Base-by-base conservation (phyloP, 495 filamentous ascomycete genomes). In the Aspergillus sparsus region DNA sequence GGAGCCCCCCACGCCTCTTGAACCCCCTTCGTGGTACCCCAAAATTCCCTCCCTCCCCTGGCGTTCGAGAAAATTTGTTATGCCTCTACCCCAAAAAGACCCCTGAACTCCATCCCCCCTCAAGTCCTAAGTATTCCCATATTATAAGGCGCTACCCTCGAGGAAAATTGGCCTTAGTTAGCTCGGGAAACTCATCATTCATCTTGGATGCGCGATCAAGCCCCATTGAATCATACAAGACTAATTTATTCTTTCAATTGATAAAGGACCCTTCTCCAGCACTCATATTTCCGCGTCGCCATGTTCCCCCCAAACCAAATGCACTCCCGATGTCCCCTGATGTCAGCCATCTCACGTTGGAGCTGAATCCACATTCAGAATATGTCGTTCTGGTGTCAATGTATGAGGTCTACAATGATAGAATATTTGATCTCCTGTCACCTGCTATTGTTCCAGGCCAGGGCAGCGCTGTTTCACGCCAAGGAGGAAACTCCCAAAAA, bases 401-500 rank as follows among this genome's bases (percentile, higher is more conserved):
- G 94, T 98, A 97, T 74, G 95, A 98, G 74, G 94, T 98, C 15
- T 97, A 98, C 77, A 98, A 98, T 71, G 94, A 98, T 72, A 87
- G 93, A 11, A 97, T 98, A 53, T 98, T 94, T 66, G 94, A 98
- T 67, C 85, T 98, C 3, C 75, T 98, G 1, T 87, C 89, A 1
- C 79, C 82, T 1, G 70, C 79, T 3, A 73, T 78, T 27, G 71
- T 68, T 41, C 64, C 77, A 47, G 65, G 74, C 41, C 69, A 79
- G 49, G 75, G 73, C 18, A 74, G 68, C 37, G 65, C 69, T 7
- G 67, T 77, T 68, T 77, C 76, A 33, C 76, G 78, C 12, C 71
- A 69, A 54, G 64, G 57, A 7, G 69, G 67, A 31, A 74, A 73
- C 50, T 67, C 59, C 21, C 75, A 82, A 44, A 93, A 93, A 71